These are phyloP conservation scores for Lichtheimia ramosa DNA, from an alignment of 371 early-diverging fungal genomes.

Conservation along the genomic window DNA sequence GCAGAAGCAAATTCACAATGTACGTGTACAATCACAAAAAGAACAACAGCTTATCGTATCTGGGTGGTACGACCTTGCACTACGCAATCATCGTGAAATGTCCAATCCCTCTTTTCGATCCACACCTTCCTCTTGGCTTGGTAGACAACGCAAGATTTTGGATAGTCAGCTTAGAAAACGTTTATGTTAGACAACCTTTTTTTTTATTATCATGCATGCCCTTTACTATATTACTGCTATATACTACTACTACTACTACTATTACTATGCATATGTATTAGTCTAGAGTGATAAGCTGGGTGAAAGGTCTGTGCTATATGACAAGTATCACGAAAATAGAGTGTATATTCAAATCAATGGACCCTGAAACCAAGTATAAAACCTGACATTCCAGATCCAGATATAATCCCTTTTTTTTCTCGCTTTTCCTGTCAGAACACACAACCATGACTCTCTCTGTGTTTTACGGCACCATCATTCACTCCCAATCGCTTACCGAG, in stretches of 20 bases:
- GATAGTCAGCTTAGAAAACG: slow-evolving; percentile 60
- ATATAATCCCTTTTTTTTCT: not conserved
- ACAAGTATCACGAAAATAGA: no score
- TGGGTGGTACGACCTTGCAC: slow-evolving; percentile 72
- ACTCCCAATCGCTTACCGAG: slow-evolving; percentile 59
- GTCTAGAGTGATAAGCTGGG: not conserved
- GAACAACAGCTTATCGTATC: slow-evolving; percentile 75
- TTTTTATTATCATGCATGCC: not conserved
- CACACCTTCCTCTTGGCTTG: slow-evolving; percentile 74
- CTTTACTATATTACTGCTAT: not conserved
- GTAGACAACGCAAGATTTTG: slow-evolving; percentile 64
- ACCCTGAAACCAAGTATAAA: no score
- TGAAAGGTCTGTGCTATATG: no score
- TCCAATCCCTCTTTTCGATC: slow-evolving; percentile 46
- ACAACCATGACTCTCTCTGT: slow-evolving; percentile 21
- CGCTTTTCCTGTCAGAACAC: not conserved
- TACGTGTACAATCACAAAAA: slow-evolving; percentile 57
- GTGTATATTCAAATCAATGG: no score
- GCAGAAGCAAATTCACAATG: slow-evolving; percentile 68
- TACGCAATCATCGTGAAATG: slow-evolving; percentile 56
- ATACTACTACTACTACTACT: not conserved
- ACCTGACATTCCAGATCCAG: no score
- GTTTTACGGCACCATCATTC: slow-evolving; percentile 70
- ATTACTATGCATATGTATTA: not conserved
- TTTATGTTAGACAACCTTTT: slow-evolving; percentile 24